phyloP scores from a whole-genome alignment of 306 rosid species.

The Erythrophleum fordii region DNA sequence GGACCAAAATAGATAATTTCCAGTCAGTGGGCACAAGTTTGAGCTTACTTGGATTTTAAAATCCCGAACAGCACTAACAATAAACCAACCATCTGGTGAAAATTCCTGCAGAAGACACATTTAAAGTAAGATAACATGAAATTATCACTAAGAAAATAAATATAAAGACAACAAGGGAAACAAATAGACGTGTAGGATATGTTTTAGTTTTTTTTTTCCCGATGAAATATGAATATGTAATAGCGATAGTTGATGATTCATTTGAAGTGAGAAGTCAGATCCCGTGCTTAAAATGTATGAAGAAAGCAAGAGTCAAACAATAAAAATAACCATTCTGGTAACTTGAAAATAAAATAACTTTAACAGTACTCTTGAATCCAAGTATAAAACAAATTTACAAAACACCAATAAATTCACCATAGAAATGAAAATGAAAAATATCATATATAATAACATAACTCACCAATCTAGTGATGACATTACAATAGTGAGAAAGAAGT shows the following conservation, averaged over 20 bases:
- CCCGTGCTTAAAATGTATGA: neutral
- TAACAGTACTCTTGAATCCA: neutral
- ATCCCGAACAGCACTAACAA: conserved; percentile 89
- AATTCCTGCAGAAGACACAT: conserved; percentile 62
- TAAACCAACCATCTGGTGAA: conserved; percentile 70
- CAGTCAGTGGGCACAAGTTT: neutral
- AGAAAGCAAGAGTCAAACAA: neutral
- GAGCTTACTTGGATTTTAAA: conserved; percentile 82
- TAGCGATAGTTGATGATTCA: neutral
- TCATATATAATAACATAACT: conserved; percentile 29
- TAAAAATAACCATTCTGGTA: neutral
- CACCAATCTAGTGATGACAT: conserved; percentile 89
- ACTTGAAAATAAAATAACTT: neutral
- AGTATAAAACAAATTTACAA: neutral
- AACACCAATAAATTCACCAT: neutral
- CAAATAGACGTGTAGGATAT: neutral
- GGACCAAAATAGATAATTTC: conserved; percentile 4
- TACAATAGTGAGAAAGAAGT: conserved; percentile 86
- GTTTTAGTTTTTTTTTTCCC: no score
- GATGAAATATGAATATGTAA: no score
- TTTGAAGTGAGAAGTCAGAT: neutral
- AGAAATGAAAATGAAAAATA: neutral
- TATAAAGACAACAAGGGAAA: neutral
- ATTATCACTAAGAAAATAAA: neutral
- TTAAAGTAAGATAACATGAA: neutral